phyloP scores from a whole-genome alignment of 139 green algal genomes.

The Tetradesmus lagerheimii region DNA sequence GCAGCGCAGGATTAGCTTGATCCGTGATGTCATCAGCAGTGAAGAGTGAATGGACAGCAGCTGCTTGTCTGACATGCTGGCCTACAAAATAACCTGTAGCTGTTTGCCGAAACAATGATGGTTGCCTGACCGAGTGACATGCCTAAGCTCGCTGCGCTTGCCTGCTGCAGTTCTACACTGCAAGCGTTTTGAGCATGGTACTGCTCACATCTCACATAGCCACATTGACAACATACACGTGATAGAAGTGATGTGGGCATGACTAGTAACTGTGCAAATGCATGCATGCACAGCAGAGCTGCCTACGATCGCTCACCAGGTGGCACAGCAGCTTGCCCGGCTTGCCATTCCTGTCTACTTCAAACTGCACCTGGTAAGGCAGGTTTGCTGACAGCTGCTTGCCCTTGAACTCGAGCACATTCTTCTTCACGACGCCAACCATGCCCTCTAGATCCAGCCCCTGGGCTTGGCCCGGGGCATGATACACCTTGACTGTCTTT shows the following conservation, averaged over 20 bases:
- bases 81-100: no score
- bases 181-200: no score
- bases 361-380: conserved; percentile 76
- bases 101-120: no score
- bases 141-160: no score
- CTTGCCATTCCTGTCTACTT: conserved; percentile 31
- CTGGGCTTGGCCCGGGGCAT: conserved; percentile 64
- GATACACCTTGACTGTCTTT: conserved; percentile 64
- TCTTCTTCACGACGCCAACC: conserved; percentile 66
- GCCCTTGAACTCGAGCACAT: conserved; percentile 74
- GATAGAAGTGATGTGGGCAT: neutral
- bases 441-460: conserved; percentile 78
- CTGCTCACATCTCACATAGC: neutral
- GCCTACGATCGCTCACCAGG: conserved; percentile 58
- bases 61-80: neutral
- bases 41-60: neutral
- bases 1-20: neutral
- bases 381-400: conserved; percentile 77
- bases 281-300: neutral
- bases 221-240: neutral
- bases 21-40: no score
- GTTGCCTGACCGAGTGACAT: no score
- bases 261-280: neutral
- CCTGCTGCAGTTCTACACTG: no score
- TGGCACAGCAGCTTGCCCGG: conserved; percentile 77